Evolutionary conservation across 306 rosid genomes (phyloP).

Genomic region (Ammopiptanthus mongolicus): DNA sequence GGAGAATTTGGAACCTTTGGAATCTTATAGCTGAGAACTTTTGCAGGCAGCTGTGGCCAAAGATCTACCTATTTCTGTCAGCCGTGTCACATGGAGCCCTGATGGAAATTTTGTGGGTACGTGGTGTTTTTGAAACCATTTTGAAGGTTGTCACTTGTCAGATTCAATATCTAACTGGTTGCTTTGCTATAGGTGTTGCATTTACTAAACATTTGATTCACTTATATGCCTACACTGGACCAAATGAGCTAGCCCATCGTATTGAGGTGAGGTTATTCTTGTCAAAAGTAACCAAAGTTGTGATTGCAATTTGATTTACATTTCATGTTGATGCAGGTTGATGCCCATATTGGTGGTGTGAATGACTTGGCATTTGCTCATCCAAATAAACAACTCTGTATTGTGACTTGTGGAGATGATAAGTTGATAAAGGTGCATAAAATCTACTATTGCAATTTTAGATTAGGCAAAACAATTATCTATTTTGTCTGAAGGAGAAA

Average conservation of each 20-base stretch:
- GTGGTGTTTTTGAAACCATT: constrained; percentile 27
- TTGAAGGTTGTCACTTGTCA: constrained; percentile 9
- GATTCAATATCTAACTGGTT: constrained; percentile 28
- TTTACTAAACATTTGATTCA: constrained; percentile 83
- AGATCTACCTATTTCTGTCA: constrained; percentile 61
- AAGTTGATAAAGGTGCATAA: constrained; percentile 68
- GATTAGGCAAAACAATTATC: constrained; percentile 7
- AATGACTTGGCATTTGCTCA: constrained; percentile 92
- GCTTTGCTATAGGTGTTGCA: constrained; percentile 67
- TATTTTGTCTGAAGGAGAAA: constrained; percentile 26
- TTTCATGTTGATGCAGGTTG: constrained; percentile 46
- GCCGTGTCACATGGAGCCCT: constrained; percentile 84
- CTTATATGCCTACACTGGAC: constrained; percentile 56
- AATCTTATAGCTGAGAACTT: constrained; percentile 33
- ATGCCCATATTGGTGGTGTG: constrained; percentile 81
- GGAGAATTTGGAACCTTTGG: constrained; percentile 21
- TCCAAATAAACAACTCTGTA: constrained; percentile 71
- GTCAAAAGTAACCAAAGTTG: constrained; percentile 14
- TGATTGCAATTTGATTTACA: constrained; percentile 23
- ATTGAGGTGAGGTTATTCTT: constrained; percentile 55
- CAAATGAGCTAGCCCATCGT: constrained; percentile 61
- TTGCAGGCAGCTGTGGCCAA: constrained; percentile 57
- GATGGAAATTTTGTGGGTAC: constrained; percentile 84
- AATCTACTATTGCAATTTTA: constrained; percentile 15
- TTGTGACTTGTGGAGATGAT: constrained; percentile 90